These are phyloP conservation scores for Excoecaria cochinchinensis DNA, from an alignment of 345 rosid species.

Conservation along the genomic window DNA sequence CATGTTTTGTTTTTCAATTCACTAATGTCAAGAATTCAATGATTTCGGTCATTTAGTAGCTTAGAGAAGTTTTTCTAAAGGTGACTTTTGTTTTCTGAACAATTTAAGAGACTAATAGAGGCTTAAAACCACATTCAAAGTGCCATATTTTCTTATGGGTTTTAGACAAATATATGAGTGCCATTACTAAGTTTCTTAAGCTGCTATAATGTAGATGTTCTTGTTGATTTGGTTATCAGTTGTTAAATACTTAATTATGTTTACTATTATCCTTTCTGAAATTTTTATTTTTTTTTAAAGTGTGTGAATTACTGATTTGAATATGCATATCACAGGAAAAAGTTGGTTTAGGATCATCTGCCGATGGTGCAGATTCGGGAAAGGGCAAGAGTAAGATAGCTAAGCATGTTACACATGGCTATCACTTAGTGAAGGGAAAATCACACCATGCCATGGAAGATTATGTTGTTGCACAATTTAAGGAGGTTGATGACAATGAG, in stretches of 20 bases:
- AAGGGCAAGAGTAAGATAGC: constrained; percentile 90
- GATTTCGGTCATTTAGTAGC: neutral
- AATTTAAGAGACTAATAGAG: too few species aligned
- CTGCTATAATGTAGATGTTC: too few species aligned
- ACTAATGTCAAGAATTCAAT: neutral
- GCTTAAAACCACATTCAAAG: too few species aligned
- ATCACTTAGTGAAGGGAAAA: constrained; percentile 78
- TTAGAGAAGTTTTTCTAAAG: neutral
- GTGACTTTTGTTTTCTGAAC: too few species aligned
- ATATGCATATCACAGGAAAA: constrained; percentile 48
- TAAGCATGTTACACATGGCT: constrained; percentile 75
- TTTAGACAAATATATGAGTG: neutral
- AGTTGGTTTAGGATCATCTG: constrained; percentile 63
- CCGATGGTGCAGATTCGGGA: constrained; percentile 50
- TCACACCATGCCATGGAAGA: constrained; percentile 83
- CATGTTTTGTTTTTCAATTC: neutral
- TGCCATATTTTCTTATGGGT: neutral
- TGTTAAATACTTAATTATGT: neutral
- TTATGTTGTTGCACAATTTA: constrained; percentile 68
- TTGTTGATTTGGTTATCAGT: neutral
- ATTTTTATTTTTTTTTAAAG: neutral
- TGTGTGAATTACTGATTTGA: neutral
- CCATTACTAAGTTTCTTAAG: neutral
- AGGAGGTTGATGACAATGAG: constrained; percentile 67
- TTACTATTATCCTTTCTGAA: neutral